These are phyloP conservation scores for Calamus simplicifolius DNA, from an alignment of 176 grass and related monocot species.

Conservation along the genomic window DNA sequence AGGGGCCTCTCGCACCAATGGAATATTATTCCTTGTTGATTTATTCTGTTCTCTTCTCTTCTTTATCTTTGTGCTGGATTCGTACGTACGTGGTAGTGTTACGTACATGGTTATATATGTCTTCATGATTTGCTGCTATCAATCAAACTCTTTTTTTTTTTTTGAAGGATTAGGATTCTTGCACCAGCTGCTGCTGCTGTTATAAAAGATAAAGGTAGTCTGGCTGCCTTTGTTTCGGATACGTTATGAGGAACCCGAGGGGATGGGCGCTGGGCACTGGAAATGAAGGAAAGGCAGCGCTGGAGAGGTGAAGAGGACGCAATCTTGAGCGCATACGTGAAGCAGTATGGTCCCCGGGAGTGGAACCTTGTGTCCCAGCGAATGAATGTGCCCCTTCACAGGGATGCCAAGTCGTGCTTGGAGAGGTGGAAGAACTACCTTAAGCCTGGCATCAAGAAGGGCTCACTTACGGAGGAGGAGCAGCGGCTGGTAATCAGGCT, in stretches of 20 bases:
- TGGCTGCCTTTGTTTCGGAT: conserved; percentile 17
- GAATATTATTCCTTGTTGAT: too few relatives aligned
- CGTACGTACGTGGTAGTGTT: too few relatives aligned
- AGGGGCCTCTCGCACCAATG: too few relatives aligned
- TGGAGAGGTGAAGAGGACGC: conserved; percentile 97
- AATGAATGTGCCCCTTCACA: conserved; percentile 64
- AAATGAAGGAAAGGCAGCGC: conserved; percentile 96
- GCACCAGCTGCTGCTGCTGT: not conserved
- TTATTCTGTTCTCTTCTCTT: too few relatives aligned
- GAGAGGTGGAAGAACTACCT: conserved; percentile 99
- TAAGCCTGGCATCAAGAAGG: conserved; percentile 82
- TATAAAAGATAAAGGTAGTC: not conserved
- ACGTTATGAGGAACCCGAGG: conserved; percentile 43
- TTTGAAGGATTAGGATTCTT: not conserved
- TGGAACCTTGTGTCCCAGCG: conserved; percentile 93
- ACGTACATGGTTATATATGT: too few relatives aligned
- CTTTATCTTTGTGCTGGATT: too few relatives aligned
- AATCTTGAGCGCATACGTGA: conserved; percentile 76
- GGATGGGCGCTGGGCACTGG: conserved; percentile 54
- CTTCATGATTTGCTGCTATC: too few relatives aligned
- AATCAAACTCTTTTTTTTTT: not conserved
- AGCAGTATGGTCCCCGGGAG: conserved; percentile 76
- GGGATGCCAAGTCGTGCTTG: conserved; percentile 93
- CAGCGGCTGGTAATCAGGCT: conserved; percentile 75
- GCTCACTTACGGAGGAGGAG: conserved; percentile 86